These are phyloP conservation scores for Zizania latifolia DNA, from an alignment of 176 grass and related monocot species.

Conservation along the genomic window DNA sequence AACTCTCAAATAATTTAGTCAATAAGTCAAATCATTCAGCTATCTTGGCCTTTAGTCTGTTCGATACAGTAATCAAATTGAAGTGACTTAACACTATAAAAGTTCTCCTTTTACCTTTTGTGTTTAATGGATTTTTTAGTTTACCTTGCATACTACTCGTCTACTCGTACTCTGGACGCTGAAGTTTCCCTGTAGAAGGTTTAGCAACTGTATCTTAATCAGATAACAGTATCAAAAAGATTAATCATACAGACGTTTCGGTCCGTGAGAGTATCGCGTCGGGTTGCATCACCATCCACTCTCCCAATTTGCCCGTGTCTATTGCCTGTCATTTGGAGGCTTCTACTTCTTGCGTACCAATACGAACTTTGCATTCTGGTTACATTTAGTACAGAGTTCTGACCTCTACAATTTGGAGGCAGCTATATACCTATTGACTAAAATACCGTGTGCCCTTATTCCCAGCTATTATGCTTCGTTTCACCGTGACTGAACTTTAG, in stretches of 20 bases:
- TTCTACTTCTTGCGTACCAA: conserved; percentile 11
- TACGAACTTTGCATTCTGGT: neutral
- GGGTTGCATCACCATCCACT: conserved; percentile 16
- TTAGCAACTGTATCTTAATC: conserved; percentile 6
- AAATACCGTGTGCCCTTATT: conserved; percentile 16
- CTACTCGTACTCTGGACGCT: neutral
- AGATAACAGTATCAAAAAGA: neutral
- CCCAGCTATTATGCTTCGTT: conserved; percentile 4
- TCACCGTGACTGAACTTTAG: neutral
- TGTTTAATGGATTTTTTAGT: conserved; percentile 6
- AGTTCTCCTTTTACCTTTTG: conserved; percentile 3
- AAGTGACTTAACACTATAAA: conserved; percentile 14
- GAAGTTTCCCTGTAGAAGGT: conserved; percentile 22
- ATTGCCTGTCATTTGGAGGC: neutral
- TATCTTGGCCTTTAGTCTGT: no score
- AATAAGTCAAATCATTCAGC: no score
- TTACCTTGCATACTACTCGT: no score
- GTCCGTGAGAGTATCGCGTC: conserved; percentile 4
- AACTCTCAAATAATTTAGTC: no score
- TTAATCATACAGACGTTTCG: conserved; percentile 28
- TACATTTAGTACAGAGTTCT: neutral
- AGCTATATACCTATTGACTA: conserved; percentile 25
- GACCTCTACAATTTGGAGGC: conserved; percentile 13
- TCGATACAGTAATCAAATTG: conserved; percentile 18
- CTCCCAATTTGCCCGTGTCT: conserved; percentile 35